Evolutionary conservation across 2,329 filamentous ascomycete genomes (phyloP).

Genomic region (Diatrype stigma): DNA sequence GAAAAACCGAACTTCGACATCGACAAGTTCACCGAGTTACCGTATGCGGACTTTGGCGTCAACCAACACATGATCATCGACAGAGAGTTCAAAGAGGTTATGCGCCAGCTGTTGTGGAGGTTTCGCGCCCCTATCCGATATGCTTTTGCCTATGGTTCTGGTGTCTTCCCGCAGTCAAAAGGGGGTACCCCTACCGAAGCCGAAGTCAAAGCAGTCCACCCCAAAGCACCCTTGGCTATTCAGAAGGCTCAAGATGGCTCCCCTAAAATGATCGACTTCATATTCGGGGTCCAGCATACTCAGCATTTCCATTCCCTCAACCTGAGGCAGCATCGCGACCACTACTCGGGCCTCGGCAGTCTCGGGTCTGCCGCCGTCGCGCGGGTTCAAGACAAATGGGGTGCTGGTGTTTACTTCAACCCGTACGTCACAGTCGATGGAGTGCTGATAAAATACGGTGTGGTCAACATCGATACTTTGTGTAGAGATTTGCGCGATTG

Average conservation of each 20-base stretch:
- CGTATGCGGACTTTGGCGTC: conserved; percentile 77
- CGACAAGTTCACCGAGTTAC: conserved; percentile 70
- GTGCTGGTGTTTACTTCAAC: conserved; percentile 96
- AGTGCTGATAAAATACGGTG: conserved; percentile 95
- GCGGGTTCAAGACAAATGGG: conserved; percentile 78
- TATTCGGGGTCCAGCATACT: conserved; percentile 89
- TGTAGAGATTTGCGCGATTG: conserved; percentile 83
- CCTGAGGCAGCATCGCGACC: conserved; percentile 78
- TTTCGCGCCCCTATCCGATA: conserved; percentile 93
- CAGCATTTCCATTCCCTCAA: conserved; percentile 98
- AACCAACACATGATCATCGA: conserved; percentile 98
- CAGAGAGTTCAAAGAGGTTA: conserved; percentile 86
- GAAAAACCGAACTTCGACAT: conserved; percentile 69
- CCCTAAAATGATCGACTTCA: conserved; percentile 98
- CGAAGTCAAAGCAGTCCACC: conserved; percentile 65
- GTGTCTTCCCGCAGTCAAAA: conserved; percentile 79
- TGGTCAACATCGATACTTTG: conserved; percentile 88
- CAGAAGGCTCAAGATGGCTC: conserved; percentile 80
- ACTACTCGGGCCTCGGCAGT: conserved; percentile 83
- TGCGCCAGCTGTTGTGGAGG: conserved; percentile 83
- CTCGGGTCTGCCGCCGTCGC: conserved; percentile 83
- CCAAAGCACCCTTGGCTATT: conserved; percentile 75
- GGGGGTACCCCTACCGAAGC: conserved; percentile 51
- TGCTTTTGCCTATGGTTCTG: conserved; percentile 95
- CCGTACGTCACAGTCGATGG: conserved; percentile 93